phyloP scores from a whole-genome alignment of 108 stramenopile species.

The Cafeteria roenbergensis region DNA sequence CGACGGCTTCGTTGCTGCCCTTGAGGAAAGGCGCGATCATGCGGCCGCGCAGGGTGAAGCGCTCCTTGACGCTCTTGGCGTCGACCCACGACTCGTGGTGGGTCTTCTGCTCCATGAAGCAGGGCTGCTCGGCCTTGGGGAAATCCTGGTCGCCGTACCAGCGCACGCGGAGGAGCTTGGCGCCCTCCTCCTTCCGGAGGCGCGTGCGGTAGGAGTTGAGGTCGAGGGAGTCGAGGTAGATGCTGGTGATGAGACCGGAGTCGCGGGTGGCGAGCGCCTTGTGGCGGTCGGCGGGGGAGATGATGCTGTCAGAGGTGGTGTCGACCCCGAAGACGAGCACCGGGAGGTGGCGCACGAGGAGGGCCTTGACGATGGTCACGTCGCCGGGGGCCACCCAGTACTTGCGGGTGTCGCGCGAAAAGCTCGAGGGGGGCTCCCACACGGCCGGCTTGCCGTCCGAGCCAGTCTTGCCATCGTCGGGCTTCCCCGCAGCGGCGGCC shows the following conservation, averaged over 20 bases:
- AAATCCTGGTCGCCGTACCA: conserved; percentile 82
- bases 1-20: conserved; percentile 64
- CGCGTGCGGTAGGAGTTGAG: conserved; percentile 81
- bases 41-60: conserved; percentile 52
- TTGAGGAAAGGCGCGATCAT: conserved; percentile 43
- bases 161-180: conserved; percentile 76
- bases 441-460: too few relatives aligned
- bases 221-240: conserved; percentile 48
- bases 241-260: conserved; percentile 78
- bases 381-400: conserved; percentile 94
- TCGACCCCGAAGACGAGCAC: conserved; percentile 77
- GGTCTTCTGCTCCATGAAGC: conserved; percentile 94
- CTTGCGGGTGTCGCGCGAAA: conserved; percentile 76
- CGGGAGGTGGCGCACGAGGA: conserved; percentile 73
- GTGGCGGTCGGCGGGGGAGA: too few relatives aligned
- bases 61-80: conserved; percentile 83
- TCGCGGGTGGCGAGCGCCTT: conserved; percentile 69
- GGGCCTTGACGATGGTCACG: conserved; percentile 76
- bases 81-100: conserved; percentile 96
- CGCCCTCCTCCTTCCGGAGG: conserved; percentile 80
- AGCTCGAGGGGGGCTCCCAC: too few relatives aligned
- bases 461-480: too few relatives aligned
- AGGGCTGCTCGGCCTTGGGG: conserved; percentile 35
- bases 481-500: too few relatives aligned
- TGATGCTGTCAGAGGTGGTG: too few relatives aligned